phyloP scores from a whole-genome alignment of 805 yeast species.

The Metschnikowia kunwiensis region DNA sequence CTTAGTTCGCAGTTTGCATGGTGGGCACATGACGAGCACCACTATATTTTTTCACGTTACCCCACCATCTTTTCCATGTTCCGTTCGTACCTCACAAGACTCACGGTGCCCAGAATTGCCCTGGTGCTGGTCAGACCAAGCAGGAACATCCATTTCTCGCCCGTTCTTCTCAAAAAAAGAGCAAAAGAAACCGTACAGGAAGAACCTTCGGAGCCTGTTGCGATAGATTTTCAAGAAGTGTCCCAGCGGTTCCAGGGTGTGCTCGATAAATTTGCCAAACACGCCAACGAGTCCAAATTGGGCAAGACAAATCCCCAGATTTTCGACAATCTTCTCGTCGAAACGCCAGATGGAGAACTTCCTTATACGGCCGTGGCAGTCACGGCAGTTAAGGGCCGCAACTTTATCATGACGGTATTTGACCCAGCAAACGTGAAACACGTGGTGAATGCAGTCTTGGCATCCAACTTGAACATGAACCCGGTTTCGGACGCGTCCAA shows the following conservation, averaged over 20 bases:
- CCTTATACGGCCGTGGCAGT: constrained; percentile 67
- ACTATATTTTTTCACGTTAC: too few relatives aligned
- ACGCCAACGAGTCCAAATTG: constrained; percentile 58
- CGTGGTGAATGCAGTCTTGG: constrained; percentile 67
- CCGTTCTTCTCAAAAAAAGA: constrained; percentile 14
- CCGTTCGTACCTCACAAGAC: not conserved
- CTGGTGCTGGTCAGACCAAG: not conserved
- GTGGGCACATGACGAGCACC: too few relatives aligned
- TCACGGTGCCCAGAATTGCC: not conserved
- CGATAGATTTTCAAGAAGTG: constrained; percentile 33
- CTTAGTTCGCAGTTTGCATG: too few relatives aligned
- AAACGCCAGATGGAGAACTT: constrained; percentile 43
- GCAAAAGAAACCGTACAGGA: constrained; percentile 14
- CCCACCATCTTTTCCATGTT: too few relatives aligned
- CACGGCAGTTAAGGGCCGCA: constrained; percentile 66
- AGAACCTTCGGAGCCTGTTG: constrained; percentile 3
- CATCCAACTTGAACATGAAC: constrained; percentile 66
- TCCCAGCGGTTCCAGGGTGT: constrained; percentile 45
- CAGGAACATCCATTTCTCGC: constrained; percentile 8
- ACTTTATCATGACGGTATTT: constrained; percentile 75
- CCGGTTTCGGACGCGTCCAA: constrained; percentile 76
- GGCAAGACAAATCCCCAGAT: constrained; percentile 68
- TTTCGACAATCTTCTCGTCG: constrained; percentile 58
- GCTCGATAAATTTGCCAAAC: constrained; percentile 51
- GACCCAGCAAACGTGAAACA: constrained; percentile 74